Base-by-base conservation (phyloP, 2,329 filamentous ascomycete genomes). In the Phoma sp. region DNA sequence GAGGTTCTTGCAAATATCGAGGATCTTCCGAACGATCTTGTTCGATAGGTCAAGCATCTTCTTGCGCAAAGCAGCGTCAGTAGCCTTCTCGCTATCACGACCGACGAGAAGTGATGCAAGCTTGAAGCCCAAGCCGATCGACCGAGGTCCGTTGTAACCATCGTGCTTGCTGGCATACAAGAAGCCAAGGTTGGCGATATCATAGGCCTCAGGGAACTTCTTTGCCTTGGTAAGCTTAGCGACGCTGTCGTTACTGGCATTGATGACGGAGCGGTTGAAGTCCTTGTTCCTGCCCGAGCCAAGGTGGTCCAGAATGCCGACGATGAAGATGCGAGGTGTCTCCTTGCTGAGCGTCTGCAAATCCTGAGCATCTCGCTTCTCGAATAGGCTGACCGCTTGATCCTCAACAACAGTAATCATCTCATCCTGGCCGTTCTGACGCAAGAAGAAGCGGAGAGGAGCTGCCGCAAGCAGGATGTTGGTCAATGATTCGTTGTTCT, bases 21-120 rank as follows among this genome's bases (percentile, higher is more conserved):
- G 63, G 1, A 76, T 75, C 48, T 77, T 74, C 57, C 71, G 69
- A 27, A 80, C 69, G 38, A 80, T 80, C 9, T 64, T 59, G 27
- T 69, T 71, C 4, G 77, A 79, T 1, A 76, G 67, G 7, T 71
- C 62, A 6, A 78, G 67, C 61, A 78, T 70, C 47, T 75, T 74
- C 65, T 77, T 74, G 55, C 73, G 73, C 23, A 71, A 58, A 2
- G 61, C 53, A 9, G 67, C 63, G 23, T 77, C 74, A 18, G 71
- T 51, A 4, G 57, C 58, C 54, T 65, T 71, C 57, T 65, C 65
- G 30, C 62, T 61, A 3, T 62, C 63, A 4, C 35, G 74, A 61
- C 70, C 69, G 6, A 68, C 69, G 6, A 73, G 70, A n/a, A 68
- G 62, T 0, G 67, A 69, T 9, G 68, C 64, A 39, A 75, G 62